Conservation (phyloP, 345 rosid genomes). For the Salix exigua region DNA sequence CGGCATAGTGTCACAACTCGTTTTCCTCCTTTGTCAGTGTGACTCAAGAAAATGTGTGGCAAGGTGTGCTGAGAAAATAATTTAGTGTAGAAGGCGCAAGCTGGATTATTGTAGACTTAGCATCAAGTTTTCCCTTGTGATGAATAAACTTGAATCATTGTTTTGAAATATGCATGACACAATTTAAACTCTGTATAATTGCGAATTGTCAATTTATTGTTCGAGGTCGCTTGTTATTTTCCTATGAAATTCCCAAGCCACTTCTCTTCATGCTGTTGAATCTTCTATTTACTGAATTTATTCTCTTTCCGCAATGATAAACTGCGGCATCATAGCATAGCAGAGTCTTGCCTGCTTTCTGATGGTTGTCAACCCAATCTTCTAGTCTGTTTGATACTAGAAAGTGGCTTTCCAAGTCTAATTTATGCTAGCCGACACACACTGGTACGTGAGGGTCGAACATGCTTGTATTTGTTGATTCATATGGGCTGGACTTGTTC, state of each 20-base stretch:
- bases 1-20: slow-evolving; percentile 22
- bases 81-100: not conserved
- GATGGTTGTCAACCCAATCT: not conserved
- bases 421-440: not conserved
- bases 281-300: not conserved
- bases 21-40: not conserved
- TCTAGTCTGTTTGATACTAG: not conserved
- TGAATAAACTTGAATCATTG: not conserved
- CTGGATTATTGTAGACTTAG: not conserved
- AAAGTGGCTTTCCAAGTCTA: not conserved
- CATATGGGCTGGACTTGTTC: not conserved
- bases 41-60: slow-evolving; percentile 3
- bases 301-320: not conserved
- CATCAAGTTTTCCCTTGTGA: not conserved
- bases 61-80: not conserved
- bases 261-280: not conserved
- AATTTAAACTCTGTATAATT: not conserved
- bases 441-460: not conserved
- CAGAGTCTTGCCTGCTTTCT: not conserved
- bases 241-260: not conserved
- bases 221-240: not conserved
- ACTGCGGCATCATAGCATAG: not conserved
- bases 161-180: not conserved
- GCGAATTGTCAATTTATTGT: not conserved
- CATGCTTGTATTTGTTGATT: not conserved